Evolutionary conservation across 1,284 basidiomycete species (phyloP).

Genomic region (Hypsizygus ulmarius): DNA sequence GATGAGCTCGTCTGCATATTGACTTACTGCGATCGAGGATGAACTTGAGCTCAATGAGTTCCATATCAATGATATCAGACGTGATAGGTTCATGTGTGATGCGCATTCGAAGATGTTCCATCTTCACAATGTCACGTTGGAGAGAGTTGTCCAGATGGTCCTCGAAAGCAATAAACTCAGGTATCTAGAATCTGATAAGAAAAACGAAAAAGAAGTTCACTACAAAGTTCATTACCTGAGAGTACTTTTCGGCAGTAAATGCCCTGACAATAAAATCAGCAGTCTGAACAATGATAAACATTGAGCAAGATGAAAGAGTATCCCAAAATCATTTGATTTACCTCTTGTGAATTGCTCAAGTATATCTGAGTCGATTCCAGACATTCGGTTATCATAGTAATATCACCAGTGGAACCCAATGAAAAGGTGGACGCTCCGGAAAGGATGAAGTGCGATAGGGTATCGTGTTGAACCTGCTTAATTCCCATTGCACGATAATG

Average conservation of each 20-base stretch:
- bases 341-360: conserved; percentile 72
- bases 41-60: conserved; percentile 80
- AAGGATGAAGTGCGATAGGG: conserved; percentile 76
- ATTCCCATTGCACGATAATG: conserved; percentile 75
- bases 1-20: not conserved
- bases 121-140: conserved; percentile 72
- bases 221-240: conserved; percentile 49
- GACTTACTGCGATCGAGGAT: conserved; percentile 73
- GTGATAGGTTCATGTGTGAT: conserved; percentile 69
- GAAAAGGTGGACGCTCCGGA: conserved; percentile 81
- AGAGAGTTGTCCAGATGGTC: conserved; percentile 77
- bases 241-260: conserved; percentile 75
- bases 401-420: conserved; percentile 64
- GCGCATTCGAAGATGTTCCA: conserved; percentile 81
- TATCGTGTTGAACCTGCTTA: conserved; percentile 84
- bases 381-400: conserved; percentile 70
- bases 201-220: not conserved
- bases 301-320: conserved; percentile 1
- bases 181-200: conserved; percentile 49
- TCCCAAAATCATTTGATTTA: conserved; percentile 26
- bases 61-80: conserved; percentile 71
- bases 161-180: conserved; percentile 78
- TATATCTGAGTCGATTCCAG: conserved; percentile 78
- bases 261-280: conserved; percentile 76
- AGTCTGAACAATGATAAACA: conserved; percentile 45